Evolutionary conservation across 2,329 filamentous ascomycete genomes (phyloP), one percentile per base, ranked within the genome.

Genomic region (Aspergillus niger): DNA sequence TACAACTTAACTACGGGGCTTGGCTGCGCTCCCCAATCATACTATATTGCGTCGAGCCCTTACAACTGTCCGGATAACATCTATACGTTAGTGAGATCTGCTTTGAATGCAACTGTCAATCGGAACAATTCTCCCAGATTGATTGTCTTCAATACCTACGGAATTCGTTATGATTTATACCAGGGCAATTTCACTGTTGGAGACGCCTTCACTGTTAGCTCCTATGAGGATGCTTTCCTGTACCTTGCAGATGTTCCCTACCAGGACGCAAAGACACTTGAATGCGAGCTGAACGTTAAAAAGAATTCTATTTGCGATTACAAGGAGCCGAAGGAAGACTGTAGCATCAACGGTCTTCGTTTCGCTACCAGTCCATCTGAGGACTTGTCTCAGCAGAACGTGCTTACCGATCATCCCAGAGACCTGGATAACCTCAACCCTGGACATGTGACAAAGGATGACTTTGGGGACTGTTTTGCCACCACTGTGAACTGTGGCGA

Each of bases 11-110:
- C 53, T 2, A n/a, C 6, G 2, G 39, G 32, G 1, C 53, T 55
- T 8, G 53, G 39, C 26, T 55, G 53, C 20, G 53, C 53, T 30
- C 43, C 53, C 15, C 39, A 22, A 11, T 43, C 53, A 28, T 55
- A 55, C 38, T 55, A 55, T 20, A n/a, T 55, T 2, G 15, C 43
- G 5, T 11, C 20, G 6, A 28, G 8, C 2, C 32, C 32, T 6
- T 44, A 8, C 24, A 32, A 43, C 20, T 44, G 24, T 5, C 53
- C 53, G 3, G 24, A 39, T 26, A 55, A 43, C 24, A 55, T 55
- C 2, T 55, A 43, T 13, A 13, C 53, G 6, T 28, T 55, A 8
- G 39, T 55, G 3, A 47, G 30, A 13, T 20, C 13, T 3, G 53
- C 53, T 2, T 22, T 55, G 15, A 44, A 55, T 3, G 20, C 26